These are phyloP conservation scores for Taiwanofungus camphoratus DNA, from an alignment of 1,284 basidiomycete genomes.

Conservation along the genomic window DNA sequence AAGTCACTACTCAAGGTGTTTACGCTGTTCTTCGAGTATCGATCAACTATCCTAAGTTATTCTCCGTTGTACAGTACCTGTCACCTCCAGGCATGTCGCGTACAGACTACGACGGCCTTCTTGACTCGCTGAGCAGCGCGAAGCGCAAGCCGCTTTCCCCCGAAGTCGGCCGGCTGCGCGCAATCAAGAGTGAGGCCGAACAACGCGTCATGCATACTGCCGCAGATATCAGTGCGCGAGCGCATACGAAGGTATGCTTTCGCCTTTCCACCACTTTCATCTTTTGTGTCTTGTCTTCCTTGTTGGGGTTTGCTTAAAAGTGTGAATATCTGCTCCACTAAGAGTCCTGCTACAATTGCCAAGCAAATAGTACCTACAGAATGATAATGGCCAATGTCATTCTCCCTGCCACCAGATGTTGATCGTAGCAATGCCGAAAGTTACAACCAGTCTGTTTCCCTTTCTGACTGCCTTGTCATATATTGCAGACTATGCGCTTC, in stretches of 20 bases:
- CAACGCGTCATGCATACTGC: constrained; percentile 66
- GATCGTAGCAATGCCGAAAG: no score
- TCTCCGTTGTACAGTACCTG: constrained; percentile 40
- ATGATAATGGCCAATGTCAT: no score
- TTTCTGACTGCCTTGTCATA: no score
- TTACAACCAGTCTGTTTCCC: no score
- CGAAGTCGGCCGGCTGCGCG: constrained; percentile 56
- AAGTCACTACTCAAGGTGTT: constrained; percentile 35
- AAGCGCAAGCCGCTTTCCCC: constrained; percentile 50
- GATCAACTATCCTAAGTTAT: constrained; percentile 5
- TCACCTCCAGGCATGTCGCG: constrained; percentile 29
- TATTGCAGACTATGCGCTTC: constrained; percentile 76
- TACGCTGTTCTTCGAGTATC: neutral
- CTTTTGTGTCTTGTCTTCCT: no score
- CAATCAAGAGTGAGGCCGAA: constrained; percentile 69
- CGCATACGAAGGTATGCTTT: constrained; percentile 63
- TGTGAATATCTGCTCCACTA: no score
- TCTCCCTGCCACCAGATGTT: no score
- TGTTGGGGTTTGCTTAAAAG: no score
- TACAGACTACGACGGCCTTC: constrained; percentile 44
- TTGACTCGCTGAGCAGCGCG: constrained; percentile 45
- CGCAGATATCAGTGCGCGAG: constrained; percentile 70
- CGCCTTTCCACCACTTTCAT: neutral
- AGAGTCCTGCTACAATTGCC: no score
- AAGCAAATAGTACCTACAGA: no score